phyloP scores from a whole-genome alignment of 163 green algal species.

The Chlamydomonas reinhardtii region DNA sequence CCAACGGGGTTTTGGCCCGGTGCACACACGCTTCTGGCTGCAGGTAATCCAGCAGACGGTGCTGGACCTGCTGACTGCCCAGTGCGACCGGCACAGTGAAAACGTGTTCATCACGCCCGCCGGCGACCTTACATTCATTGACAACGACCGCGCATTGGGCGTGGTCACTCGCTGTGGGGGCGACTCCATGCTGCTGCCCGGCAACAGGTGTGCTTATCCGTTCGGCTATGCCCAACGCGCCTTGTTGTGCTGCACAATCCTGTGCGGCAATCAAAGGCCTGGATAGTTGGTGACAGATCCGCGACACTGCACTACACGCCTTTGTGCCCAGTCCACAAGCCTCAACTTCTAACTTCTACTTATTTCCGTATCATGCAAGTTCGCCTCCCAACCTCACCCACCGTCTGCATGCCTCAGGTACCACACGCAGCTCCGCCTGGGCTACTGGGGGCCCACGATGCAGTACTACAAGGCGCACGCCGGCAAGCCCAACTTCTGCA shows the following conservation, averaged over 20 bases:
- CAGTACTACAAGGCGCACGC: background rate
- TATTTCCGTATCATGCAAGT: no score
- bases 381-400: no score
- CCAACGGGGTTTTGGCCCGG: no score
- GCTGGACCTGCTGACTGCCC: slow-evolving; percentile 55
- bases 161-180: slow-evolving; percentile 44
- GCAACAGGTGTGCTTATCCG: background rate
- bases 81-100: slow-evolving; percentile 59
- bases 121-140: slow-evolving; percentile 54
- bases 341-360: no score
- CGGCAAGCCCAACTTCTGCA: slow-evolving; percentile 5
- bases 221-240: no score
- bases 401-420: slow-evolving; percentile 16
- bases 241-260: no score
- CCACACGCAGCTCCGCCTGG: slow-evolving; percentile 21
- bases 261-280: no score
- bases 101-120: slow-evolving; percentile 56
- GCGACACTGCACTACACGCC: no score
- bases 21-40: background rate
- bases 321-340: no score
- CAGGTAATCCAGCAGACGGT: slow-evolving; percentile 49
- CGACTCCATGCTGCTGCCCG: slow-evolving; percentile 41
- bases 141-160: slow-evolving; percentile 57
- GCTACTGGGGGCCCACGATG: slow-evolving; percentile 34
- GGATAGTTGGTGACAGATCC: no score